Evolutionary conservation across 2,329 filamentous ascomycete species (phyloP).

Genomic region (Dactylellina drechsleri): DNA sequence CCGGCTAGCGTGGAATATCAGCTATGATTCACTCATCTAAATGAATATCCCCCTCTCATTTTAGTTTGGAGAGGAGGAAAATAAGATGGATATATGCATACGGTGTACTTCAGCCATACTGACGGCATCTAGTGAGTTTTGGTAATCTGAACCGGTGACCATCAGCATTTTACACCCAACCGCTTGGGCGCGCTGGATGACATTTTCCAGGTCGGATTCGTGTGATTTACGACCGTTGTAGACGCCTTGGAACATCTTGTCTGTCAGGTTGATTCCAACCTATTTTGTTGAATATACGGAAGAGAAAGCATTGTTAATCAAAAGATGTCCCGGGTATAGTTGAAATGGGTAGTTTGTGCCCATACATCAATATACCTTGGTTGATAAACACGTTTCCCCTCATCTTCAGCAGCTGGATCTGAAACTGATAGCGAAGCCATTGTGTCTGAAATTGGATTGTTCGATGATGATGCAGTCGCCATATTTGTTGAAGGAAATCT

Average conservation of each 20-base stretch:
- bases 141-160: constrained; percentile 88
- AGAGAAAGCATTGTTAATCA: neutral
- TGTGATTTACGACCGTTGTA: constrained; percentile 81
- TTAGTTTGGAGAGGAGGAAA: neutral
- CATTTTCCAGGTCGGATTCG: constrained; percentile 76
- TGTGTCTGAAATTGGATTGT: constrained; percentile 13
- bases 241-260: constrained; percentile 84
- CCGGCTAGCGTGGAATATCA: constrained; percentile 68
- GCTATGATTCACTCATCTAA: too few relatives aligned
- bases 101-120: constrained; percentile 78
- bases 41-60: constrained; percentile 2
- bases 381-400: constrained; percentile 25
- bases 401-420: constrained; percentile 3
- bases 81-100: constrained; percentile 63
- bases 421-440: constrained; percentile 44
- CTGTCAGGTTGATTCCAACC: constrained; percentile 93
- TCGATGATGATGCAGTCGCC: neutral
- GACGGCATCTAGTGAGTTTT: constrained; percentile 79
- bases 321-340: neutral
- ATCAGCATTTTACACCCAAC: constrained; percentile 90
- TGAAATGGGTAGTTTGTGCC: neutral
- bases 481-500: too few relatives aligned
- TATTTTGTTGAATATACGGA: constrained; percentile 8
- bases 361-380: constrained; percentile 52
- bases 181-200: constrained; percentile 79